A percentile compares a stretch with the other conserved stretches of the same genome.
These are phyloP conservation scores for Saururus chinensis DNA, from an alignment of 164 flowering plant species.

Conservation along the genomic window DNA sequence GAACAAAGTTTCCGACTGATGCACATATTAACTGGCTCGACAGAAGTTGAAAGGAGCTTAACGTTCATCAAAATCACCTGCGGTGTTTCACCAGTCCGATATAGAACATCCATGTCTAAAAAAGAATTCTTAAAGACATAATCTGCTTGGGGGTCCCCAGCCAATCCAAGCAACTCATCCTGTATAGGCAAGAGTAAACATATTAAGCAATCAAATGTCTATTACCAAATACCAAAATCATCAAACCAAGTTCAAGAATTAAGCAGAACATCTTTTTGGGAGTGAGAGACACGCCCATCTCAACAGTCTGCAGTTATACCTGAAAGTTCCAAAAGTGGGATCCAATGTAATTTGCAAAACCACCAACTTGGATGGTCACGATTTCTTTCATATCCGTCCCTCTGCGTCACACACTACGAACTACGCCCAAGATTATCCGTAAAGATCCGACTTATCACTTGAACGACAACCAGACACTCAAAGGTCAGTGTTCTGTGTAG, in stretches of 20 bases:
- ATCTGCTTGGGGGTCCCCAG: slow-evolving; percentile 41
- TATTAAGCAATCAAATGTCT: not conserved
- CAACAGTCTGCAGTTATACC: slow-evolving; percentile 21
- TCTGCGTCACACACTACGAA: too few relatives aligned
- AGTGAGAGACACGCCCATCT: not conserved
- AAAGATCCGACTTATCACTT: too few relatives aligned
- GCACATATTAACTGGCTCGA: not conserved
- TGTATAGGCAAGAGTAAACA: slow-evolving; percentile 15
- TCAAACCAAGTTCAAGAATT: not conserved
- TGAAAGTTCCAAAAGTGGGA: slow-evolving; percentile 98
- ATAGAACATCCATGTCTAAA: slow-evolving; percentile 59
- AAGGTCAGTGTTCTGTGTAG: too few relatives aligned
- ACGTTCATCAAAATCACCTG: slow-evolving; percentile 28
- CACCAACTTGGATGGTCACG: slow-evolving; percentile 78
- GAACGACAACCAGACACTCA: too few relatives aligned
- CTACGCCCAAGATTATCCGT: too few relatives aligned
- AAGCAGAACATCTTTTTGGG: not conserved
- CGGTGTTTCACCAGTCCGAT: slow-evolving; percentile 81
- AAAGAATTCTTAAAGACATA: slow-evolving; percentile 35
- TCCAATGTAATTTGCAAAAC: slow-evolving; percentile 73
- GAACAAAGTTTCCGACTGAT: not conserved
- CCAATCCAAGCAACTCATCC: slow-evolving; percentile 91
- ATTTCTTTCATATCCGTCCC: slow-evolving; percentile 54
- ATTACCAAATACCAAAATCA: not conserved
- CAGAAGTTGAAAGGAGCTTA: not conserved